A percentile compares a stretch with the other conserved stretches of the same genome.
Conservation (phyloP, 306 rosid species). For the Astragalus glycyphyllos region DNA sequence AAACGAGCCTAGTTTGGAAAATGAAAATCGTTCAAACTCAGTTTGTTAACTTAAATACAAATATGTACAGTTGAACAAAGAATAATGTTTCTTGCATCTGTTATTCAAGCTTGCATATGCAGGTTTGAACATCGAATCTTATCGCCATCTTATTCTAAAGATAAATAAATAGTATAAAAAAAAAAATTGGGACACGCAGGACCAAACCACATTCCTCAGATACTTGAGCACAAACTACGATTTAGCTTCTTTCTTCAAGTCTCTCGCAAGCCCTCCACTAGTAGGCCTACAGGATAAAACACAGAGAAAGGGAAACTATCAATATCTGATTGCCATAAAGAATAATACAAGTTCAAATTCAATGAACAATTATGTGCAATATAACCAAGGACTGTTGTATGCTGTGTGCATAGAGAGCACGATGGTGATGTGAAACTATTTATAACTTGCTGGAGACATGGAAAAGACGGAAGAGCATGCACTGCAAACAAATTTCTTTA, state of each 20-base stretch:
- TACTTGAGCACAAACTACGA: constrained; percentile 42
- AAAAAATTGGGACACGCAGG: neutral
- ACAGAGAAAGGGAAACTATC: neutral
- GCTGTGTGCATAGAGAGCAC: neutral
- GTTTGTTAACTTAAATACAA: too few species aligned
- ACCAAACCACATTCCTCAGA: neutral
- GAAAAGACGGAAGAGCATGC: neutral
- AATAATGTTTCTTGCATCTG: neutral
- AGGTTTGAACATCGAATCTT: neutral
- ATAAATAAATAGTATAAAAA: neutral
- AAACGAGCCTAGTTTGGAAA: too few species aligned
- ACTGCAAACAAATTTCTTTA: neutral
- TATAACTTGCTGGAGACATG: neutral
- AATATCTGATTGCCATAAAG: neutral
- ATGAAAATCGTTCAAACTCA: too few species aligned
- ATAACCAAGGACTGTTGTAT: neutral
- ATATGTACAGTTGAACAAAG: neutral
- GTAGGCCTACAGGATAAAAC: constrained; percentile 60
- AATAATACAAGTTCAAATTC: constrained; percentile 6
- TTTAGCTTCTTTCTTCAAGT: constrained; percentile 48
- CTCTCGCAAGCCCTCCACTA: constrained; percentile 63
- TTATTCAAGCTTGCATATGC: constrained; percentile 2
- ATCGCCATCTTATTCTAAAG: neutral
- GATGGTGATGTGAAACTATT: neutral
- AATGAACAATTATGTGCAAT: constrained; percentile 10